Conservation (phyloP, 2,329 filamentous ascomycete species). For the Sporothrix variecibatus region DNA sequence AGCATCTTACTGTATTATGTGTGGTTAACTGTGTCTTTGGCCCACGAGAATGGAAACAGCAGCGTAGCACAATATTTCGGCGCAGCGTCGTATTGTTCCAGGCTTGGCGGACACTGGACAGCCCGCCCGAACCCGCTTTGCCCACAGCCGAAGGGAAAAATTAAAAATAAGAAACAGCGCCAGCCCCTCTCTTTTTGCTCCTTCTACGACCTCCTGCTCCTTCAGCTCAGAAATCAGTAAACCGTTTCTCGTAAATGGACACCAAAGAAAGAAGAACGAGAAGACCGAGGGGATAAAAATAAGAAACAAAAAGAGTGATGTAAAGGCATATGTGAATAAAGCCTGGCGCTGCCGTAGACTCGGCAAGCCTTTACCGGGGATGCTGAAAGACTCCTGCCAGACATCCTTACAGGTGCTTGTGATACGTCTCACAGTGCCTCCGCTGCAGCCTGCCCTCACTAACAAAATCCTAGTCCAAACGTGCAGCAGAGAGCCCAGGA, state of each 20-base stretch:
- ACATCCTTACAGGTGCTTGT: neutral
- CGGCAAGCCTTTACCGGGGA: neutral
- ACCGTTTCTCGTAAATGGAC: neutral
- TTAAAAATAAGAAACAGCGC: constrained; percentile 8
- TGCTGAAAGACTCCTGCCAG: neutral
- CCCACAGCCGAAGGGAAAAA: neutral
- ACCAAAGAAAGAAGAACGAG: neutral
- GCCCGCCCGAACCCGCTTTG: neutral
- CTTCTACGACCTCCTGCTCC: neutral
- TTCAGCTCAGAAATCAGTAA: neutral
- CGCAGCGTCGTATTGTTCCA: constrained; percentile 7
- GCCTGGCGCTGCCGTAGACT: neutral
- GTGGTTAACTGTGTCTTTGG: neutral
- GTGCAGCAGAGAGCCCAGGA: neutral
- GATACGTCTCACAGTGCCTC: neutral
- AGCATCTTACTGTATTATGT: neutral
- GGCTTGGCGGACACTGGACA: neutral
- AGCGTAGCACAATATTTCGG: neutral
- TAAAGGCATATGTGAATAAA: neutral
- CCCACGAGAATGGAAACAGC: constrained; percentile 1
- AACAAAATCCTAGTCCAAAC: neutral
- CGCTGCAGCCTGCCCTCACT: neutral
- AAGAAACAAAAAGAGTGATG: neutral
- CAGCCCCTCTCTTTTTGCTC: constrained; percentile 8
- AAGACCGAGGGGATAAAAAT: neutral